Percentiles rank a stretch among this genome's conserved stretches.
phyloP scores from a whole-genome alignment of 805 yeast genomes.

The Nakazawaea peltata region DNA sequence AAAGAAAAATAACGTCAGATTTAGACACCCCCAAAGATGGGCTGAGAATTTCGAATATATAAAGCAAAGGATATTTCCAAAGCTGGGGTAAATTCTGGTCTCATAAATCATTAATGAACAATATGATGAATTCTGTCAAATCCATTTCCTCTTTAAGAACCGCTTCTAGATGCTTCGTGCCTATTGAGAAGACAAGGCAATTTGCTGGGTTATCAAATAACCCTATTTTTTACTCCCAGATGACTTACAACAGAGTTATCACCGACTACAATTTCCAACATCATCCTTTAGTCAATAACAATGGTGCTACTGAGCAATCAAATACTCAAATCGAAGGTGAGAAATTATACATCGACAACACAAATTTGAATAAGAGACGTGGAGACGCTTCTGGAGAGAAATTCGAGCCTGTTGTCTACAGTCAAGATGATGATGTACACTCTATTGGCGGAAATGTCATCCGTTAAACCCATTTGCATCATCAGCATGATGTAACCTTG shows the following conservation, averaged over 20 bases:
- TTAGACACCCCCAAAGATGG: too few relatives aligned
- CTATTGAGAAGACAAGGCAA: slow-evolving; percentile 1
- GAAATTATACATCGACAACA: slow-evolving; percentile 13
- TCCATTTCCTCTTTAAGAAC: slow-evolving; percentile 7
- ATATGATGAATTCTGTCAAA: neutral
- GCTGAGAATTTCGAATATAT: too few relatives aligned
- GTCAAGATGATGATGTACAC: slow-evolving; percentile 16
- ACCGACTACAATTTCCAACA: slow-evolving; percentile 8
- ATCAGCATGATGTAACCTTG: neutral
- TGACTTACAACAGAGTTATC: slow-evolving; percentile 1
- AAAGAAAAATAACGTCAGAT: too few relatives aligned
- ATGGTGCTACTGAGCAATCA: slow-evolving; percentile 21
- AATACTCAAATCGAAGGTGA: slow-evolving; percentile 21
- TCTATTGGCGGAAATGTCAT: slow-evolving; percentile 18
- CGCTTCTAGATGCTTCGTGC: slow-evolving; percentile 6
- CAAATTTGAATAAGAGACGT: slow-evolving; percentile 9
- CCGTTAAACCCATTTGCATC: slow-evolving; percentile 7
- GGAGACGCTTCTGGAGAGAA: slow-evolving; percentile 5
- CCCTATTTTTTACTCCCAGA: slow-evolving; percentile 8
- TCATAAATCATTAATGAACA: too few relatives aligned
- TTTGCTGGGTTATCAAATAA: slow-evolving; percentile 7
- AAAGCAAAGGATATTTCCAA: too few relatives aligned
- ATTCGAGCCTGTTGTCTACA: slow-evolving; percentile 24
- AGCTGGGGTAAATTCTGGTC: too few relatives aligned
- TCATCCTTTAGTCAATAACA: slow-evolving; percentile 18